Conservation (phyloP, 345 rosid species). For the Moricandia arvensis region DNA sequence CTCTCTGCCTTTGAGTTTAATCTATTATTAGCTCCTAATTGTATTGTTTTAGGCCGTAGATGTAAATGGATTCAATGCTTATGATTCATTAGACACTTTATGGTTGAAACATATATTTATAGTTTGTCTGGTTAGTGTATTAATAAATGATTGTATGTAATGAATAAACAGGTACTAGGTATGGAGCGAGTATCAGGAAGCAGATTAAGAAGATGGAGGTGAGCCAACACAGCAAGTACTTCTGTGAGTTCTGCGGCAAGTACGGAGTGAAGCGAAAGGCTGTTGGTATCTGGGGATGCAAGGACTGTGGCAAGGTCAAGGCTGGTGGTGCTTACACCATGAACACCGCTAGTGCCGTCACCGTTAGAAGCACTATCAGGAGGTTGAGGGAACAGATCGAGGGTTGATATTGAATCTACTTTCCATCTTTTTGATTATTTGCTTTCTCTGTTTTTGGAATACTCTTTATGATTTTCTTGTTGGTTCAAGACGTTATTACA, state of each 20-base stretch:
- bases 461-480: not conserved
- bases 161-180: constrained; percentile 52
- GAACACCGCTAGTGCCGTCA: constrained; percentile 88
- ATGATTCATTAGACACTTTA: too few relatives aligned
- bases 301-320: constrained; percentile 92
- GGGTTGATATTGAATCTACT: constrained; percentile 42
- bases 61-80: not conserved
- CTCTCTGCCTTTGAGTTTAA: not conserved
- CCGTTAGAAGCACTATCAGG: constrained; percentile 86
- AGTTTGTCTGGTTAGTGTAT: not conserved
- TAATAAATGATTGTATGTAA: not conserved
- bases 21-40: not conserved
- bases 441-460: not conserved
- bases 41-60: not conserved
- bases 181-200: constrained; percentile 83
- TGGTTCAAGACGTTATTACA: constrained; percentile 11
- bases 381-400: constrained; percentile 95
- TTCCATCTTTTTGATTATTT: not conserved
- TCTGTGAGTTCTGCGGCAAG: constrained; percentile 78
- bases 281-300: constrained; percentile 98
- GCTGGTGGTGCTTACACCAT: constrained; percentile 95
- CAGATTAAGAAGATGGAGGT: too few relatives aligned
- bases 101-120: not conserved
- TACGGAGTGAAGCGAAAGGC: constrained; percentile 87
- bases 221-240: constrained; percentile 74